phyloP scores from a whole-genome alignment of 345 rosid genomes.

The Populus pruinosa region DNA sequence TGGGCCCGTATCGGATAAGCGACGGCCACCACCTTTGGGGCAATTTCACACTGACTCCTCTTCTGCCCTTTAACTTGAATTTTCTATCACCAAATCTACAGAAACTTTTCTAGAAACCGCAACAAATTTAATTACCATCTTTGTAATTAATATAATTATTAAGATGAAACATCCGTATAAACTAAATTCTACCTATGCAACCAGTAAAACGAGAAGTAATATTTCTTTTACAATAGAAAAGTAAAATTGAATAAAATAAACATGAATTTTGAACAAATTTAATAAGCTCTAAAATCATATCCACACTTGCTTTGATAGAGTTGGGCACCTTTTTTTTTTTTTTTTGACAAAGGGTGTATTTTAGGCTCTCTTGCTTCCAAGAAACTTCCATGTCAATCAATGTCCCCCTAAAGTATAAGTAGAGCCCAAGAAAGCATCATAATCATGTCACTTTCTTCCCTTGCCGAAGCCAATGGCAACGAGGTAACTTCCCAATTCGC shows the following conservation, averaged over 20 bases:
- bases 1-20: conserved; percentile 6
- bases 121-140: no score
- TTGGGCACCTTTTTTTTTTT: no score
- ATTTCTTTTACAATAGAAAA: no score
- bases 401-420: conserved; percentile 21
- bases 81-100: neutral
- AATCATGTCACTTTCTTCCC: neutral
- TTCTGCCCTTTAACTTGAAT: neutral
- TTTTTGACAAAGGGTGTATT: conserved; percentile 14
- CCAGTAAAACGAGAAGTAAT: no score
- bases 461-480: conserved; percentile 25
- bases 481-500: conserved; percentile 24
- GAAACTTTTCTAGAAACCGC: no score
- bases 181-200: no score
- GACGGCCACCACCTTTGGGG: neutral
- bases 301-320: no score
- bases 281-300: no score
- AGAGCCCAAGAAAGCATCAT: conserved; percentile 43
- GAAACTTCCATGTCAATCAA: conserved; percentile 14
- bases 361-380: conserved; percentile 2
- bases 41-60: neutral
- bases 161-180: no score
- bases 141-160: no score
- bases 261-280: no score
- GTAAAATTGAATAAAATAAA: no score